Percentiles rank a stretch among this genome's conserved stretches.
Evolutionary conservation across 1,139 yeast species (phyloP).

Genomic region (Debaryomycetaceae sp.): DNA sequence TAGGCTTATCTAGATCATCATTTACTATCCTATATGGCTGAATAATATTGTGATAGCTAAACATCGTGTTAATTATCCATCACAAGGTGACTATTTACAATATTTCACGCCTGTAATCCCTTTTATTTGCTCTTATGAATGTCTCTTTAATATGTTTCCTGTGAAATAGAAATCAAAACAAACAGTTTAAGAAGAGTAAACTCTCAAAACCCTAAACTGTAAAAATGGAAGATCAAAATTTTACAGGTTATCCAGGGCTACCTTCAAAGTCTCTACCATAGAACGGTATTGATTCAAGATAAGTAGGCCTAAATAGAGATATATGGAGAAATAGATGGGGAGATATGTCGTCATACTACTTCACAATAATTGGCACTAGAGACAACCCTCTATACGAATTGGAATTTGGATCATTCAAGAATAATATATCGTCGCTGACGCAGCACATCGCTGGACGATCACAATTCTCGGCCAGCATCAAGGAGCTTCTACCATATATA

Average conservation of each 20-base stretch:
- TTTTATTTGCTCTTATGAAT: neutral
- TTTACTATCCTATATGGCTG: neutral
- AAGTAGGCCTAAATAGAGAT: neutral
- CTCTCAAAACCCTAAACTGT: neutral
- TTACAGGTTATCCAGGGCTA: neutral
- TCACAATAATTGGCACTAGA: conserved; percentile 82
- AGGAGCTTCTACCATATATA: conserved; percentile 82
- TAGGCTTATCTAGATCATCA: conserved; percentile 35
- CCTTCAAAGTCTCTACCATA: neutral
- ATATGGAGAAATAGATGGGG: neutral
- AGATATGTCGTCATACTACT: conserved; percentile 64
- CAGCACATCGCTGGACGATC: conserved; percentile 56
- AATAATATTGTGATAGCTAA: neutral
- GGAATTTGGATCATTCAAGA: conserved; percentile 74
- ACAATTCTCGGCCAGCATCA: conserved; percentile 65
- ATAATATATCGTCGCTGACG: conserved; percentile 9
- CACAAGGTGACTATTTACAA: no score
- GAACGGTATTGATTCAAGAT: neutral
- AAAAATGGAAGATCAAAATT: neutral
- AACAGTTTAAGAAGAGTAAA: neutral
- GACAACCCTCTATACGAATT: conserved; percentile 87
- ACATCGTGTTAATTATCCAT: neutral
- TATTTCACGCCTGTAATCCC: no score
- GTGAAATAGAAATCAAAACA: neutral
- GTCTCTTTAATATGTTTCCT: neutral